Evolutionary conservation across 768 basidiomycete genomes (phyloP), one percentile per base, ranked within the genome.

Genomic region (Myochromella boudieri): DNA sequence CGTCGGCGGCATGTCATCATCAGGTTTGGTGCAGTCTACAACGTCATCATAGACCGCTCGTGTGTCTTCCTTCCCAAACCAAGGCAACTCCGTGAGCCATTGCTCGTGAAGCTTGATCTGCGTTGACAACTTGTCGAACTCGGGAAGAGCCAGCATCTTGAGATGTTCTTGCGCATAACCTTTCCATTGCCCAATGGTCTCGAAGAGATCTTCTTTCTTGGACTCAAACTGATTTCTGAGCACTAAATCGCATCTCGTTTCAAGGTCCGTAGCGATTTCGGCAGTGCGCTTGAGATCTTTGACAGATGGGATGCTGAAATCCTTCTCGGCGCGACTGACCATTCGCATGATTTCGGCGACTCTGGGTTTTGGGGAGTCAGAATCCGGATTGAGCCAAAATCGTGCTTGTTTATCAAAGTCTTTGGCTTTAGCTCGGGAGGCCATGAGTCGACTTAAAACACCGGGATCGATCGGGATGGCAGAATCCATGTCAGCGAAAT

Each of bases 371-470:
- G 68, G 62, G 3, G 76, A 72, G 31, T 72, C 75, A 7, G 69
- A 58, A 27, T 85, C 84, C 6, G 80, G 78, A 12, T 72, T 65
- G 31, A 91, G 64, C 85, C 88, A 91, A 1, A 75, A 69, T 53
- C 76, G 80, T 1, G 89, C 88, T 55, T 87, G 84, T 68, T 82
- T 85, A 64, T 92, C 88, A 61, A 82, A 84, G 51, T 91, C 90
- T 56, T 77, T 79, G 28, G 87, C 91, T 61, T 85, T 87, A 28
- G 70, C 74, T 34, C 82, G 78, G 26, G 84, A 72, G 15, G 74
- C 72, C 65, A 81, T 74, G 26, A 95, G 65, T 24, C 84, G 78
- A 47, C 83, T 81, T 36, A 86, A 72, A 42, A 90, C 71, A 11
- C 76, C 74, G 14, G 76, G 70, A 56, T 89, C 85, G 33, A 93